Base-by-base conservation (phyloP, 1,284 basidiomycete genomes). In the Retiboletus flavoniger region DNA sequence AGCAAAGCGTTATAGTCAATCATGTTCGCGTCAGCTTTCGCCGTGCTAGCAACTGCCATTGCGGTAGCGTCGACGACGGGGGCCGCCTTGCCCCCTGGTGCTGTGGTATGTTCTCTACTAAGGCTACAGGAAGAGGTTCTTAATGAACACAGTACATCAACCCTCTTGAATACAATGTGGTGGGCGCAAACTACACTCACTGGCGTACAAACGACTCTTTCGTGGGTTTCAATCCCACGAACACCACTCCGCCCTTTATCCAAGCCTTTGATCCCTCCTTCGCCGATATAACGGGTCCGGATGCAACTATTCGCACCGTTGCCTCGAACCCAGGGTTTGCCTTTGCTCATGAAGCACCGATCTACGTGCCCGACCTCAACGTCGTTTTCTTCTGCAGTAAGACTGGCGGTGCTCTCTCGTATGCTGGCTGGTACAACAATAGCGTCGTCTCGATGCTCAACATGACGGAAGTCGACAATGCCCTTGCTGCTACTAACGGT, bases 281-380 rank as follows among this genome's bases (percentile, higher is more conserved):
- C 68, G 70, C 84, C 54, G 52, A 68, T 3, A 74, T 89, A 57
- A 78, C 91, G 3, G 88, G 89, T 1, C 61, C 69, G 7, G 71
- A 74, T 36, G 80, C 89, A 3, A 78, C 79, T 0, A 78, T 91
- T 46, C 77, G 77, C 5, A 68, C 79, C 54, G 77, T 91, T 21
- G 81, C 83, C 0, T 77, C 77, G 1, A 80, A 83, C 57, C 72
- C 76, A 1, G 78, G 78, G 16, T 87, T 81, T 63, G 82, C 85
- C 0, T 81, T 89, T 58, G 88, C 87, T 21, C 89, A 91, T 61
- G 89, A 91, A 69, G 89, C 87, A 2, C 84, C 83, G 0, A 77
- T 89, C 2, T 89, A 83, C 70, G 70, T 79, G 10, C 72, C 81
- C 1, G 74, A 72, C 14, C 84, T 82, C 14, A 79, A 89, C 59